phyloP scores from a whole-genome alignment of 2,329 filamentous ascomycete species.

The Aspergillus novofumigatus region DNA sequence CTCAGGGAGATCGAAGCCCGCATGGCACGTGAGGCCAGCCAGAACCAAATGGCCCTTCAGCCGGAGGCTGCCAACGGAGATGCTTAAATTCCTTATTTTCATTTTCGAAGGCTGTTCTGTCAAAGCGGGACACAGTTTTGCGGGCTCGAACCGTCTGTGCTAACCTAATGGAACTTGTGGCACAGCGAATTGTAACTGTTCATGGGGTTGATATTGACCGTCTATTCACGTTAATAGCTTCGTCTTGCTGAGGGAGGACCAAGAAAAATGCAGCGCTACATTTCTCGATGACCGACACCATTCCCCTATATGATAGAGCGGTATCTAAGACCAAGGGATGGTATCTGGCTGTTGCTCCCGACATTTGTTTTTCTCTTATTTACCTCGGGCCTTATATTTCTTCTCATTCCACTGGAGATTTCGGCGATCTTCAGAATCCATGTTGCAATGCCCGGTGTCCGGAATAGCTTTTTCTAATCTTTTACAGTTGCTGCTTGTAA shows the following conservation, averaged over 20 bases:
- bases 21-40: conserved; percentile 81
- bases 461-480: conserved; percentile 34
- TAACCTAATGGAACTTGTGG: conserved; percentile 33
- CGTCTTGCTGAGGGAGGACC: conserved; percentile 22
- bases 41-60: conserved; percentile 22
- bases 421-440: conserved; percentile 12
- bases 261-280: conserved; percentile 29
- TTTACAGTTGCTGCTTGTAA: conserved; percentile 23
- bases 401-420: conserved; percentile 18
- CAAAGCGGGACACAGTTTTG: conserved; percentile 26
- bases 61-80: conserved; percentile 33
- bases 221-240: conserved; percentile 40
- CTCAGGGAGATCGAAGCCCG: conserved; percentile 97
- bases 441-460: conserved; percentile 23
- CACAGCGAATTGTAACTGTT: conserved; percentile 31
- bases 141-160: conserved; percentile 32
- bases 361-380: conserved; percentile 11
- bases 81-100: conserved; percentile 29
- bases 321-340: conserved; percentile 11
- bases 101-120: conserved; percentile 20
- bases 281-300: conserved; percentile 23
- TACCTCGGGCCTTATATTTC: conserved; percentile 8
- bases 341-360: conserved; percentile 15
- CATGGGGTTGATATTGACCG: conserved; percentile 39
- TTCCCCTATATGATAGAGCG: conserved; percentile 9